A percentile compares a stretch with the other conserved stretches of the same genome.
These are phyloP conservation scores for Sherardia arvensis DNA, from an alignment of 257 asterid genomes.

Conservation along the genomic window DNA sequence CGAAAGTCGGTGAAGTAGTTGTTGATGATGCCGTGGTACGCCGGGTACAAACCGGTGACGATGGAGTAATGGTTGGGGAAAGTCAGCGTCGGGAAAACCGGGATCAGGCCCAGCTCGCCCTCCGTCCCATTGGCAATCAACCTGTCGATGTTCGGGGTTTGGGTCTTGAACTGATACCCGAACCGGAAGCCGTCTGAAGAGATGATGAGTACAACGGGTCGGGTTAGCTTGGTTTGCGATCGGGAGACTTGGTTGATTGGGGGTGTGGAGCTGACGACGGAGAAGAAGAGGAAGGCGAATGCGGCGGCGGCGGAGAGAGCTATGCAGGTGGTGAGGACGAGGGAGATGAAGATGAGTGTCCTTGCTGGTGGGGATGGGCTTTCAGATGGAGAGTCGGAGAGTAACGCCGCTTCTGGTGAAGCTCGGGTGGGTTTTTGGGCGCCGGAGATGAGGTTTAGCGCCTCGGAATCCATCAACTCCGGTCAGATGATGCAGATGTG, in stretches of 20 bases:
- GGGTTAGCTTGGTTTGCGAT: conserved; percentile 36
- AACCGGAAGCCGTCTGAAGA: conserved; percentile 69
- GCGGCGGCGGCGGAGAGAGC: conserved; percentile 44
- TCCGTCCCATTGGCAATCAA: conserved; percentile 52
- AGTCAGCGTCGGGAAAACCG: conserved; percentile 64
- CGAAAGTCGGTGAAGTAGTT: conserved; percentile 48
- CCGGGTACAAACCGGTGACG: conserved; percentile 69
- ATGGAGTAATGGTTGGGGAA: conserved; percentile 74
- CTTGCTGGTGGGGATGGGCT: conserved; percentile 12
- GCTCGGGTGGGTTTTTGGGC: conserved; percentile 10
- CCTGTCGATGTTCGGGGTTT: conserved; percentile 41
- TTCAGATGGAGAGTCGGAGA: conserved; percentile 20
- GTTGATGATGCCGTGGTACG: conserved; percentile 58
- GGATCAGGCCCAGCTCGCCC: conserved; percentile 53
- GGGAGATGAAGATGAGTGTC: conserved; percentile 20
- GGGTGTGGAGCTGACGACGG: conserved; percentile 22
- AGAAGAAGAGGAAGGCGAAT: conserved; percentile 39
- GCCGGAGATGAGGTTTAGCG: conserved; percentile 23
- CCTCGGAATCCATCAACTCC: conserved; percentile 31
- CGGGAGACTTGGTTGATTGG: conserved; percentile 24
- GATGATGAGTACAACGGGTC: conserved; percentile 49
- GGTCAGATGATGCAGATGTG: neutral
- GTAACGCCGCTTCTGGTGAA: conserved; percentile 20
- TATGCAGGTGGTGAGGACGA: conserved; percentile 27
- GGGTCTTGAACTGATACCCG: conserved; percentile 62